Conservation (phyloP, 1,284 basidiomycete genomes). For the Leccinum pachyderme region DNA sequence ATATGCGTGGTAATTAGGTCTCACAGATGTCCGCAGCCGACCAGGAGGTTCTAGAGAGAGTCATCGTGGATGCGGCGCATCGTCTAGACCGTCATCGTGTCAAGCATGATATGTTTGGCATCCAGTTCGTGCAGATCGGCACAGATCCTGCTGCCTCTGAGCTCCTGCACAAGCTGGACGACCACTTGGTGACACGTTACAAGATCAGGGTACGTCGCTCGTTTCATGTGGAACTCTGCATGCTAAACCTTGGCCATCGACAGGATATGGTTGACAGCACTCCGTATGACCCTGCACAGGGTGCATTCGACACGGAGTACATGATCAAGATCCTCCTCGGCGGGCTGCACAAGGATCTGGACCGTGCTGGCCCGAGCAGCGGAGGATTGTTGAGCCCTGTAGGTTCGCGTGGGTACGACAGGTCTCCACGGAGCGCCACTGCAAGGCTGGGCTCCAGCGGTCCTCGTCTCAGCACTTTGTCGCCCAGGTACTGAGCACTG, state of each 20-base stretch:
- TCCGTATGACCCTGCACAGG: conserved; percentile 35
- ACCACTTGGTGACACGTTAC: conserved; percentile 38
- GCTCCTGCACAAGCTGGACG: conserved; percentile 45
- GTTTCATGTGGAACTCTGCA: background rate
- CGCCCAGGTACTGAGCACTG: conserved; percentile 14
- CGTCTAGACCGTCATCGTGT: conserved; percentile 43
- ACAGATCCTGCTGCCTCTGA: conserved; percentile 43
- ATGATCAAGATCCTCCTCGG: conserved; percentile 47
- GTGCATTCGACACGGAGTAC: conserved; percentile 36
- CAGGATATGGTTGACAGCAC: conserved; percentile 50
- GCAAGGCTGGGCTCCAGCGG: conserved; percentile 13
- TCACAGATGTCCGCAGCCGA: conserved; percentile 40
- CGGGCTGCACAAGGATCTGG: conserved; percentile 32
- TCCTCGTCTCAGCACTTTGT: conserved; percentile 16
- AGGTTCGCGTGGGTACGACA: conserved; percentile 3
- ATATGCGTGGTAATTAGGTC: background rate
- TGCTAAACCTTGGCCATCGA: background rate
- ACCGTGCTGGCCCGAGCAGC: conserved; percentile 12
- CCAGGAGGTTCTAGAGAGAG: conserved; percentile 40
- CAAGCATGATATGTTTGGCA: conserved; percentile 40
- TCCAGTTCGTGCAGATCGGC: conserved; percentile 56
- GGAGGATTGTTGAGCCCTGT: conserved; percentile 13
- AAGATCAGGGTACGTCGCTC: conserved; percentile 36
- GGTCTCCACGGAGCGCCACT: conserved; percentile 16
- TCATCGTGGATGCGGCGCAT: conserved; percentile 48